Conservation (phyloP, 805 yeast species). For the Huiozyma sinensis region DNA sequence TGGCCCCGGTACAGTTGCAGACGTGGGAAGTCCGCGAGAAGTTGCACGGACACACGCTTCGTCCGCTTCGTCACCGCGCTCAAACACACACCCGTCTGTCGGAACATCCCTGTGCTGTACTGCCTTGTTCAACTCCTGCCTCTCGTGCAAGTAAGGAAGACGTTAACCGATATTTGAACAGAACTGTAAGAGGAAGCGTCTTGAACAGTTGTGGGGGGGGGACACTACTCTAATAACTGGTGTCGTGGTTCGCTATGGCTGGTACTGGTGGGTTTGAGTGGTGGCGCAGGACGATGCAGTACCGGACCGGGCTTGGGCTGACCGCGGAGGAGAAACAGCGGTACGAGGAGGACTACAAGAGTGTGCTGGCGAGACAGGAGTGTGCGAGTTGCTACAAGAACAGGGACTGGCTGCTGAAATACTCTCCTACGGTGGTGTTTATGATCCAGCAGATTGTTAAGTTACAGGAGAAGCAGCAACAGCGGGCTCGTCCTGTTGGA, state of each 20-base stretch:
- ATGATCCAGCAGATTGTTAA: constrained; percentile 76
- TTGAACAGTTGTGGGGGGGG: neutral
- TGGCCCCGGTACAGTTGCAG: constrained; percentile 58
- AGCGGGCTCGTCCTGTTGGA: constrained; percentile 10
- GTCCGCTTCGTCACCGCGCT: constrained; percentile 41
- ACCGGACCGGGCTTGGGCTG: constrained; percentile 60
- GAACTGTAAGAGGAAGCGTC: too few species aligned
- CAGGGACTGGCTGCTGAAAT: constrained; percentile 68
- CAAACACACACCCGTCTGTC: constrained; percentile 30
- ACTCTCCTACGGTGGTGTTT: constrained; percentile 77
- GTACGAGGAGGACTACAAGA: constrained; percentile 49
- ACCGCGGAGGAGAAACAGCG: constrained; percentile 39
- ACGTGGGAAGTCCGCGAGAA: constrained; percentile 54
- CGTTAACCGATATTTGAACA: too few species aligned
- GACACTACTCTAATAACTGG: neutral
- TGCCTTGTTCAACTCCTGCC: neutral
- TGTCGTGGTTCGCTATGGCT: neutral
- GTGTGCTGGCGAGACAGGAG: constrained; percentile 38
- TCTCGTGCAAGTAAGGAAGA: neutral
- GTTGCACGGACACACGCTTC: constrained; percentile 58
- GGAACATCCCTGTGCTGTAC: constrained; percentile 11
- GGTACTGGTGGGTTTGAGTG: constrained; percentile 48
- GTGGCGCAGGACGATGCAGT: constrained; percentile 69
- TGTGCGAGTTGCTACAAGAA: constrained; percentile 52
- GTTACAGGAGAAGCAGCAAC: constrained; percentile 26